A percentile compares a stretch with the other conserved stretches of the same genome.
Evolutionary conservation across 2,329 filamentous ascomycete genomes (phyloP).

Genomic region (Acephala macrosclerotiorum): DNA sequence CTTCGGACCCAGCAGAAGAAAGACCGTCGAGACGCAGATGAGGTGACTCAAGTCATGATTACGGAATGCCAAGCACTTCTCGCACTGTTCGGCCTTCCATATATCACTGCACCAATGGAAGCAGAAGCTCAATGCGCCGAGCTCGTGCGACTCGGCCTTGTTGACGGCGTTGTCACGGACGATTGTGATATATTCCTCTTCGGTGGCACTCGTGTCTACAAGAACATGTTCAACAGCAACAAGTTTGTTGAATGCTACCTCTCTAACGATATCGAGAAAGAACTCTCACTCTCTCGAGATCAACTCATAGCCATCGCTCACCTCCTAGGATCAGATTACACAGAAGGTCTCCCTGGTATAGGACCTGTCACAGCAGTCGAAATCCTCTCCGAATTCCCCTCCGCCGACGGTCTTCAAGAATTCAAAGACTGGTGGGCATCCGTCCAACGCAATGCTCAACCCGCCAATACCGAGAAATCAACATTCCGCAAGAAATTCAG

Average conservation of each 20-base stretch:
- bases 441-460: constrained; percentile 73
- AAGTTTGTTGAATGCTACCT: constrained; percentile 99
- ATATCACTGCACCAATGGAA: constrained; percentile 98
- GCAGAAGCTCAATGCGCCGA: constrained; percentile 97
- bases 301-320: constrained; percentile 92
- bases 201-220: constrained; percentile 94
- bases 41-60: constrained; percentile 96
- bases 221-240: constrained; percentile 99
- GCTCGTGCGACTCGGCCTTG: constrained; percentile 83
- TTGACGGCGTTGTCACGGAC: constrained; percentile 97
- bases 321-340: constrained; percentile 92
- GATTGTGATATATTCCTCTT: constrained; percentile 98
- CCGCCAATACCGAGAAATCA: constrained; percentile 68
- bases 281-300: constrained; percentile 84
- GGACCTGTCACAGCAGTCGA: constrained; percentile 95
- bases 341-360: constrained; percentile 87
- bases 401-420: constrained; percentile 62
- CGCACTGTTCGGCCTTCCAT: constrained; percentile 89
- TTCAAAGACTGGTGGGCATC: constrained; percentile 90
- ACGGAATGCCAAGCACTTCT: constrained; percentile 93
- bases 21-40: constrained; percentile 93
- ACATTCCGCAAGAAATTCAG: constrained; percentile 87
- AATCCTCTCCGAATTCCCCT: constrained; percentile 87
- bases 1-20: constrained; percentile 95
- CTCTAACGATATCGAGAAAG: constrained; percentile 81